Conservation (phyloP, 331 rosid genomes). For the Ulmus americana region DNA sequence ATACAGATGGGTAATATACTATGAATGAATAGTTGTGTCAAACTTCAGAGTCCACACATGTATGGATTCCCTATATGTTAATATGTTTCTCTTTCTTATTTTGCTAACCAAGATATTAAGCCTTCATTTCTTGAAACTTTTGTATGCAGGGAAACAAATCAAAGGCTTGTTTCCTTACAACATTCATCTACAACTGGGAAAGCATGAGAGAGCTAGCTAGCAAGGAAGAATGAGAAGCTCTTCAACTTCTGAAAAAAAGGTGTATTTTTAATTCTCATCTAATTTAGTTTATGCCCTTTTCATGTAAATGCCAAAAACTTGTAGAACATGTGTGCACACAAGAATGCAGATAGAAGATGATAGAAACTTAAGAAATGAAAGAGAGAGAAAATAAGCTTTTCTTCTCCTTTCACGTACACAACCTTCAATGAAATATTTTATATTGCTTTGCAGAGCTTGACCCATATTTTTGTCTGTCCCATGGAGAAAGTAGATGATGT, state of each 20-base stretch:
- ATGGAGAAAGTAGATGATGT: slow-evolving; percentile 23
- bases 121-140: background rate
- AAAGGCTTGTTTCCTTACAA: background rate
- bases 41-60: too few species aligned
- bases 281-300: too few species aligned
- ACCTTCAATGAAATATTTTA: slow-evolving; percentile 24
- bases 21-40: too few species aligned
- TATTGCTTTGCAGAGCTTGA: slow-evolving; percentile 26
- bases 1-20: too few species aligned
- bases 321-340: too few species aligned
- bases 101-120: background rate
- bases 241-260: background rate
- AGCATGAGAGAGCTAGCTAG: background rate
- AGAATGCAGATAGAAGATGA: too few species aligned
- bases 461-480: slow-evolving; percentile 38
- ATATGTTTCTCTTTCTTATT: background rate
- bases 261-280: background rate
- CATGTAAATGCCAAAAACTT: too few species aligned
- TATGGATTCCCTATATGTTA: too few species aligned
- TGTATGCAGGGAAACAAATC: background rate
- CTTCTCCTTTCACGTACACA: slow-evolving; percentile 22
- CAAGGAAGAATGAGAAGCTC: background rate
- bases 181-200: background rate
- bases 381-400: slow-evolving; percentile 14
- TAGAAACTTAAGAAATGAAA: background rate